Evolutionary conservation across 1,284 basidiomycete species (phyloP), one percentile per base, ranked within the genome.

Genomic region (Erythrobasidium hasegawianum): DNA sequence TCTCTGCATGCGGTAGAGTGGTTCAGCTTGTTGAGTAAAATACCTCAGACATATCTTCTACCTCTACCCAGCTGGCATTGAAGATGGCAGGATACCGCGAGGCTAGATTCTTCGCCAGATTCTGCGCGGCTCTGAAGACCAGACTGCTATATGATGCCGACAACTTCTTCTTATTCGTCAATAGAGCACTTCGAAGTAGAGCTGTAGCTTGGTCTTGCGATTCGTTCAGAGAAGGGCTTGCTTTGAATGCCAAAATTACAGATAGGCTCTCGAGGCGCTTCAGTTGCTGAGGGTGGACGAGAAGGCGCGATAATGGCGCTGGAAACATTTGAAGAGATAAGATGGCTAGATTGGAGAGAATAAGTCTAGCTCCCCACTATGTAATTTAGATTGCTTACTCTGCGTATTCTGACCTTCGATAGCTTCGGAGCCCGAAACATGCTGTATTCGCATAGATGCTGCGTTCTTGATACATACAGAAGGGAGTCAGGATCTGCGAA

Each of bases 61-160:
- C 59, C 14, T 62, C 29, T 18, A 55, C 38, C 29, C 38, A 55
- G n/a, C 39, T 24, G 11, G 33, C 16, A 43, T 55, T 41, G 38
- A 62, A 62, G 2, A 62, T 45, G 10, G 49, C 20, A 22, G 59
- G 59, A 47, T 62, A 62, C 33, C 16, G 26, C n/a, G 29, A 18
- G 1, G 49, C 52, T 2, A 62, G 29, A 4, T 29, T 54, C 11
- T 39, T 43, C n/a, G 33, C 43, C 38, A 40, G 41, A 39, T 53
- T 53, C 3, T 47, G 50, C 59, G 49, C 41, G 13, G 59, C 38
- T 41, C 52, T 27, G 49, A 55, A 53, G 9, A 62, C 38, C 18
- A 62, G 20, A 24, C 38, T 62, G 40, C 40, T 29, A 14, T 18
- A 26, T 11, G 38, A 16, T 7, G 58, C 58, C 26, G 11, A 14